These are phyloP conservation scores for Mucor piriformis DNA, from an alignment of 371 early-diverging fungal species.

Conservation along the genomic window DNA sequence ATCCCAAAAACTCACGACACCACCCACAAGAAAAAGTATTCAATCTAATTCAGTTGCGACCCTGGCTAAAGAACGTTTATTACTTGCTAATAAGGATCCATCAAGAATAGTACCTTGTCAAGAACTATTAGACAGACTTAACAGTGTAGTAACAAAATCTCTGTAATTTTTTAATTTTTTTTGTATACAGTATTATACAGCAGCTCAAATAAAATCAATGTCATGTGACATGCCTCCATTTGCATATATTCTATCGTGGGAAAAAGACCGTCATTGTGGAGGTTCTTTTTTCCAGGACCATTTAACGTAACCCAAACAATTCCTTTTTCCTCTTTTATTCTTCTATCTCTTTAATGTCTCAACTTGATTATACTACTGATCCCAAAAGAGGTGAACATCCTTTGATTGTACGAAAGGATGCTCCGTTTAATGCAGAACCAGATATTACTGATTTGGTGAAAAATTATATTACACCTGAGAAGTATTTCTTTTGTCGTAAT, in stretches of 20 bases:
- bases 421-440: constrained; percentile 66
- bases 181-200: too few relatives aligned
- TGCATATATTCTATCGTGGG: too few relatives aligned
- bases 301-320: too few relatives aligned
- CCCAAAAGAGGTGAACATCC: constrained; percentile 18
- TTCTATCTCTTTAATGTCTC: constrained; percentile 1
- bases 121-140: constrained; percentile 39
- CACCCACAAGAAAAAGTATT: constrained; percentile 1
- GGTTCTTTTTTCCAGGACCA: too few relatives aligned
- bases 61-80: constrained; percentile 21
- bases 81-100: constrained; percentile 5
- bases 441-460: constrained; percentile 48
- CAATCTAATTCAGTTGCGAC: constrained; percentile 20
- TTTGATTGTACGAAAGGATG: constrained; percentile 49
- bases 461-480: constrained; percentile 57
- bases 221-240: too few relatives aligned
- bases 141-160: constrained; percentile 22
- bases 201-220: too few relatives aligned
- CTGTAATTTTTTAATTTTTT: not conserved
- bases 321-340: not conserved
- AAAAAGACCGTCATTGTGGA: too few relatives aligned
- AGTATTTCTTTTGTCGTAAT: constrained; percentile 69
- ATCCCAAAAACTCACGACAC: not conserved
- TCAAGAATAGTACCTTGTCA: constrained; percentile 28
- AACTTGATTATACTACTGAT: constrained; percentile 40